phyloP scores from a whole-genome alignment of 2,329 filamentous ascomycete genomes.

The Ceratocystis huliohia region DNA sequence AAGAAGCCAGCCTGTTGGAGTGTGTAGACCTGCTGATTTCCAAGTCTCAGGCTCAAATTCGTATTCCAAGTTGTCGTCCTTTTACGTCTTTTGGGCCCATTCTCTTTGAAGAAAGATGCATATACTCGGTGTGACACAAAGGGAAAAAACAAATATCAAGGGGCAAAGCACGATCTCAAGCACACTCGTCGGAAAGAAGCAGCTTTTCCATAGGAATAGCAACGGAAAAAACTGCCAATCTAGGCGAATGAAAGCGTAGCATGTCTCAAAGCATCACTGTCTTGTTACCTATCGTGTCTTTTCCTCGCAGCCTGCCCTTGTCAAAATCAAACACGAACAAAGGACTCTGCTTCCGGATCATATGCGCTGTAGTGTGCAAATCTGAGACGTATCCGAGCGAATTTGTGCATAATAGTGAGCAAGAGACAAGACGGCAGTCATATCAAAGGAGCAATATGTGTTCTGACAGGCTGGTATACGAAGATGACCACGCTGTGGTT shows the following conservation, averaged over 20 bases:
- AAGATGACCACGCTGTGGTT: background rate
- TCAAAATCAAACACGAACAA: background rate
- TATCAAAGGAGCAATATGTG: background rate
- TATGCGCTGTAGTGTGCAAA: background rate
- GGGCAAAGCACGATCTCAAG: background rate
- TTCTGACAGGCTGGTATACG: background rate
- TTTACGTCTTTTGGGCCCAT: background rate
- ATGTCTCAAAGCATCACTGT: background rate
- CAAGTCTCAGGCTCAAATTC: background rate
- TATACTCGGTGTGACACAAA: background rate
- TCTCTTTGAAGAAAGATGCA: background rate
- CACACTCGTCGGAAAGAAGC: background rate
- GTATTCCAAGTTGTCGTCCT: background rate
- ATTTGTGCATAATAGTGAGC: background rate
- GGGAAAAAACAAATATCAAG: background rate
- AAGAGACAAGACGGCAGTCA: background rate
- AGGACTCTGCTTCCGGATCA: background rate
- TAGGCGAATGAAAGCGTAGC: background rate
- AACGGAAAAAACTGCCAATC: background rate
- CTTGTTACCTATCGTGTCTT: background rate
- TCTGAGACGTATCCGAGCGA: background rate
- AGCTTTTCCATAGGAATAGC: background rate
- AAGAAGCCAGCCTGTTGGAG: too few relatives aligned
- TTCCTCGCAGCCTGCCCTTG: background rate
- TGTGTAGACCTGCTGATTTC: too few relatives aligned